Evolutionary conservation across 148 eudicot genomes (phyloP).

Genomic region (Amaranthus palmeri): DNA sequence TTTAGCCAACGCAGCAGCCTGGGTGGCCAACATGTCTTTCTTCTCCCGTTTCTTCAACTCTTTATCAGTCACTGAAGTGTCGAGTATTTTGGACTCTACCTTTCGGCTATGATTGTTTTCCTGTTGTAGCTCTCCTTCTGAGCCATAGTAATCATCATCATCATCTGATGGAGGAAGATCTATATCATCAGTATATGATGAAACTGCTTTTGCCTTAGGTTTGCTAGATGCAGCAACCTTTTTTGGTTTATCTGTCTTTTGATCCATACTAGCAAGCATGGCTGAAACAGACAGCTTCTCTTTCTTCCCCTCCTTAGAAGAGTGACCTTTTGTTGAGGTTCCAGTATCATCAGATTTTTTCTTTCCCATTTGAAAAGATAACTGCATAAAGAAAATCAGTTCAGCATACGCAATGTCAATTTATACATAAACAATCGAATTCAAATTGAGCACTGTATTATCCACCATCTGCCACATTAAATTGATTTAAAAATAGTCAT

Average conservation of each 20-base stretch:
- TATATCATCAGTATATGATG: constrained; percentile 43
- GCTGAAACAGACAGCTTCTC: constrained; percentile 14
- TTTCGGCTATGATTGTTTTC: constrained; percentile 18
- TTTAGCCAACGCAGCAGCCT: constrained; percentile 39
- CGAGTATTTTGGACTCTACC: constrained; percentile 23
- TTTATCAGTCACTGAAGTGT: constrained; percentile 37
- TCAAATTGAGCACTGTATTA: too few relatives aligned
- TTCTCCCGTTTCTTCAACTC: constrained; percentile 56
- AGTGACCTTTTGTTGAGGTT: neutral
- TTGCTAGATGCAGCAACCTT: constrained; percentile 31
- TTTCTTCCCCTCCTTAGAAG: constrained; percentile 7
- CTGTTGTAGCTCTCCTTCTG: constrained; percentile 23
- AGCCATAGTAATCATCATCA: constrained; percentile 36
- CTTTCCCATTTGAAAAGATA: constrained; percentile 11
- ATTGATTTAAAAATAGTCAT: too few relatives aligned
- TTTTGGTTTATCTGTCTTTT: constrained; percentile 42
- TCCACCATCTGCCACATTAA: too few relatives aligned
- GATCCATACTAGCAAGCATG: constrained; percentile 35
- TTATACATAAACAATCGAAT: too few relatives aligned
- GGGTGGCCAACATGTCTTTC: constrained; percentile 44
- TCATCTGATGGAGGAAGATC: constrained; percentile 61
- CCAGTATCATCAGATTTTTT: constrained; percentile 16
- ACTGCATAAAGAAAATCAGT: neutral
- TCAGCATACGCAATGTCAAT: too few relatives aligned
- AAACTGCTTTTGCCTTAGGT: constrained; percentile 37